Evolutionary conservation across 768 basidiomycete genomes (phyloP), one percentile per base, ranked within the genome.

Genomic region (Termitomyces bulborhizus): DNA sequence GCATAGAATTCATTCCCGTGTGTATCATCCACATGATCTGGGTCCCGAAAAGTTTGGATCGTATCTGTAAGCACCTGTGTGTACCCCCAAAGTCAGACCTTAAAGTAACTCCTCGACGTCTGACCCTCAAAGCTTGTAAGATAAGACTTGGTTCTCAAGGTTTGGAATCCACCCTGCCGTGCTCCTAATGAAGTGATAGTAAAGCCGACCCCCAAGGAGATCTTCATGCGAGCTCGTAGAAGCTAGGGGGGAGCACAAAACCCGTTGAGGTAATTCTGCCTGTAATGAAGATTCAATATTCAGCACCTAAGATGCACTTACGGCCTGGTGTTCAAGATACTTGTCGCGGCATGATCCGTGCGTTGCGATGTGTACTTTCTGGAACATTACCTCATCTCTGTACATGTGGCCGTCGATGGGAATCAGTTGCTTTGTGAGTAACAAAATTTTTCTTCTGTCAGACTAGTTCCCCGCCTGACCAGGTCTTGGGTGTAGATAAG

Each of bases 151-250:
- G 8, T 57, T 41, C 43, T 18, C 34, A 47, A 18, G 32, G 15
- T 46, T 42, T 39, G 41, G 9, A 48, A 42, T 4, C 16, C 6
- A 43, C 15, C 12, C 13, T 40, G 43, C 44, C 24, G 41, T 48
- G 51, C 55, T 56, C 58, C 52, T 59, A 39, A 53, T 59, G 43
- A 56, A 49, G 34, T 55, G 43, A 51, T 48, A 43, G 51, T 51
- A 43, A 56, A 43, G 27, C 26, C 31, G 26, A 43, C 21, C 54
- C 39, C 50, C 41, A 47, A 44, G 55, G 51, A 43, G 54, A 56
- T 53, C 58, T 55, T 56, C 47, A 34, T 29, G 37, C 43, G 24
- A 53, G 42, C 45, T 42, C 45, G 41, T 32, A 15, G 54, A 58
- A 47, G 31, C 34, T 32, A 43, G 44, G 29, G 32, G 13, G 34